Conservation (phyloP, 2,329 filamentous ascomycete species). For the Colletotrichum navitas region DNA sequence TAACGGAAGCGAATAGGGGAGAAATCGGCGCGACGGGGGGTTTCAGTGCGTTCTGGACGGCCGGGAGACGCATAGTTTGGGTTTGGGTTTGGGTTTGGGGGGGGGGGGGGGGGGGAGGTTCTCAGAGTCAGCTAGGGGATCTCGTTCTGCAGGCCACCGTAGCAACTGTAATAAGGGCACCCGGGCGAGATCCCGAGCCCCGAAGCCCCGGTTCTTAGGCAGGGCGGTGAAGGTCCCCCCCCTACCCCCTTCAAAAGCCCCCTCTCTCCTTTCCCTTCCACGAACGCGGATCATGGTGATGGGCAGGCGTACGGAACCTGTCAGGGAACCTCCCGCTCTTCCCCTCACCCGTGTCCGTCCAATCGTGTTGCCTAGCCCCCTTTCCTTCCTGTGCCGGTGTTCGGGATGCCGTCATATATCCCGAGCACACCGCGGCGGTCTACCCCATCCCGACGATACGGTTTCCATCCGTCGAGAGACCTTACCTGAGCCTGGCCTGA, state of each 20-base stretch:
- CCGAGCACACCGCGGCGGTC: neutral
- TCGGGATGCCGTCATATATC: neutral
- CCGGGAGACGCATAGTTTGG: neutral
- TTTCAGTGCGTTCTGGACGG: neutral
- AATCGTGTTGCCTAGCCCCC: neutral
- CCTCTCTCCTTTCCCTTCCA: neutral
- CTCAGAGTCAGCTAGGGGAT: neutral
- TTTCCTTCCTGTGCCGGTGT: neutral
- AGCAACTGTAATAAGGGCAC: neutral
- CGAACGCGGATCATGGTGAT: neutral
- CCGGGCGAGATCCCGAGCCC: neutral
- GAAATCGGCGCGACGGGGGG: neutral
- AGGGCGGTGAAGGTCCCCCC: neutral
- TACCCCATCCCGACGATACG: neutral
- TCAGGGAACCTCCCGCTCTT: neutral
- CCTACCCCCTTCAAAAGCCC: too few species aligned
- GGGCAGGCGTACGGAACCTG: neutral
- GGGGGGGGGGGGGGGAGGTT: neutral
- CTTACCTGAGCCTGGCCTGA: neutral
- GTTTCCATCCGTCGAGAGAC: neutral
- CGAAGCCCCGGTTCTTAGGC: too few species aligned
- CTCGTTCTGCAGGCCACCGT: neutral
- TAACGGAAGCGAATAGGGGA: neutral
- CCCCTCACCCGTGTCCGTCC: neutral
- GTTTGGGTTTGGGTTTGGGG: neutral